Percentiles rank a stretch among this genome's conserved stretches.
Conservation (phyloP, 2,329 filamentous ascomycete species). For the Nothopassalora personata region DNA sequence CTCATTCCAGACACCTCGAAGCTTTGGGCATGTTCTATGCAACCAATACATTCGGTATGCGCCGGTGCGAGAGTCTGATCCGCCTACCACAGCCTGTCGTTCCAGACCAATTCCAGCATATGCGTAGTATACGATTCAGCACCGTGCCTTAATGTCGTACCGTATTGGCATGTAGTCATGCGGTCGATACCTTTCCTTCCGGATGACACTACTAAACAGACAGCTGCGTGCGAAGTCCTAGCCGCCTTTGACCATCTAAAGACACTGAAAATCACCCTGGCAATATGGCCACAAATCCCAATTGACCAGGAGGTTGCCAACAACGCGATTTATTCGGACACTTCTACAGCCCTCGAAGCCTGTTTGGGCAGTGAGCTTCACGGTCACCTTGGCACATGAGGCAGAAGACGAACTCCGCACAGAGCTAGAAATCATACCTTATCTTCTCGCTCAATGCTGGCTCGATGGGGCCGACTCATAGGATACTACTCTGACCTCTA, state of each 20-base stretch:
- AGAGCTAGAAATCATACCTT: not conserved
- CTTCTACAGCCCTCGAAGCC: not conserved
- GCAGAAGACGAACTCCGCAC: not conserved
- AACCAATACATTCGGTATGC: conserved; percentile 3
- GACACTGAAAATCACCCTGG: not conserved
- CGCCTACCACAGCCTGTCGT: not conserved
- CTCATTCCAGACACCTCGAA: not conserved
- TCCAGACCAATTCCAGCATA: not conserved
- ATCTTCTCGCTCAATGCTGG: not conserved
- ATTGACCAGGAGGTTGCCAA: not conserved
- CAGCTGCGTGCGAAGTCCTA: not conserved
- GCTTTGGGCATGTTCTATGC: not conserved
- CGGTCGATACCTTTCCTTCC: not conserved
- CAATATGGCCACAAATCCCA: not conserved
- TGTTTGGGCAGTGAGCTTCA: not conserved
- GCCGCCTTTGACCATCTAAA: not conserved
- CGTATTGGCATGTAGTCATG: not conserved
- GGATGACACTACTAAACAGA: not conserved
- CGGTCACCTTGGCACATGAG: not conserved
- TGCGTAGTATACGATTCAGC: not conserved
- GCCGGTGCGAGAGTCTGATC: not conserved
- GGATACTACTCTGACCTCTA: not conserved
- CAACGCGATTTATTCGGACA: not conserved
- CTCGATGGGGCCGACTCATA: not conserved
- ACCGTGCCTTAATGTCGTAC: not conserved